phyloP scores from a whole-genome alignment of 805 yeast genomes.

The Yamadazyma endophytica region DNA sequence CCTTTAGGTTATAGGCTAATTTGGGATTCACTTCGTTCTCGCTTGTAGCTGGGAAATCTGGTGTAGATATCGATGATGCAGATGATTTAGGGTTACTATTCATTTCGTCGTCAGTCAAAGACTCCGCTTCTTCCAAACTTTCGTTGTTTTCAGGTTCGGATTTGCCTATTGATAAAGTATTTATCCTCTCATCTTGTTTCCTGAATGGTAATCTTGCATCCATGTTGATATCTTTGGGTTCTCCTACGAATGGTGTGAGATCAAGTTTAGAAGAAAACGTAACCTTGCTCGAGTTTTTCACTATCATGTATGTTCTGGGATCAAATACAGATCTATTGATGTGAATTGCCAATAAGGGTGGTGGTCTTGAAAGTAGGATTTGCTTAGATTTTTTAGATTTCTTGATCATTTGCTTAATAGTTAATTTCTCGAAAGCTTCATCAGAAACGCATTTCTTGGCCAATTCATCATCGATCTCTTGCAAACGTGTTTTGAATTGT shows the following conservation, averaged over 20 bases:
- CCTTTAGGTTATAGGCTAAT: constrained; percentile 65
- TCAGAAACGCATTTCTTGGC: constrained; percentile 70
- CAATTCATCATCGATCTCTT: constrained; percentile 44
- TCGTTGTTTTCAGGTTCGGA: not conserved
- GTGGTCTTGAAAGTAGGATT: constrained; percentile 72
- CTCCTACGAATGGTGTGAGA: constrained; percentile 65
- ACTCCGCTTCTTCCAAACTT: not conserved
- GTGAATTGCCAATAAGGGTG: constrained; percentile 79
- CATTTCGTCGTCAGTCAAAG: constrained; percentile 1
- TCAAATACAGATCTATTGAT: constrained; percentile 93
- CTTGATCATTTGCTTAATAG: constrained; percentile 68
- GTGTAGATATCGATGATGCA: constrained; percentile 8
- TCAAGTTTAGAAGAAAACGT: constrained; percentile 68
- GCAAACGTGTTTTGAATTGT: constrained; percentile 25
- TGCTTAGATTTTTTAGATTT: constrained; percentile 84
- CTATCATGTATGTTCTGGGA: constrained; percentile 73
- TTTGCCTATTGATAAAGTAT: constrained; percentile 1
- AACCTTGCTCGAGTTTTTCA: constrained; percentile 83
- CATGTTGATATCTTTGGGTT: constrained; percentile 63
- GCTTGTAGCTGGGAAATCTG: constrained; percentile 6
- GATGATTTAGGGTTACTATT: constrained; percentile 7
- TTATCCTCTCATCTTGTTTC: constrained; percentile 43
- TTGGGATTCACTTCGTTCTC: constrained; percentile 26
- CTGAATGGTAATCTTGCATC: constrained; percentile 79
- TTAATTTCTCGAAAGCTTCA: constrained; percentile 67